A percentile compares a stretch with the other conserved stretches of the same genome.
phyloP scores from a whole-genome alignment of 2,329 filamentous ascomycete species.

The Trichophyton mentagrophytes region DNA sequence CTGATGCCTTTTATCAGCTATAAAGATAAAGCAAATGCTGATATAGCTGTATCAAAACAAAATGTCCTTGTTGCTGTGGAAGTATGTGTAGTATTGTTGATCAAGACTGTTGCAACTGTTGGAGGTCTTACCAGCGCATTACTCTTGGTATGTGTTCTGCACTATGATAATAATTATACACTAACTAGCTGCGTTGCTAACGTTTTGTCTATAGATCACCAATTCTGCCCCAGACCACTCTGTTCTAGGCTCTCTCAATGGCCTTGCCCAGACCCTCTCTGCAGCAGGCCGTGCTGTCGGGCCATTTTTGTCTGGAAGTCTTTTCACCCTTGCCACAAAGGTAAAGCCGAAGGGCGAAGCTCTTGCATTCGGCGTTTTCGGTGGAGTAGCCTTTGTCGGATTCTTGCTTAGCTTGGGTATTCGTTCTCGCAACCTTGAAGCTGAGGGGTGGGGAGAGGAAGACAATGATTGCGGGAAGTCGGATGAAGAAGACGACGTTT shows the following conservation, averaged over 20 bases:
- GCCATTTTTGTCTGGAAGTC: slow-evolving; percentile 71
- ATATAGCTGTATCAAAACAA: slow-evolving; percentile 47
- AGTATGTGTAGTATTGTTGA: slow-evolving; percentile 62
- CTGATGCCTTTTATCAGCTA: slow-evolving; percentile 87
- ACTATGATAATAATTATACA: neutral
- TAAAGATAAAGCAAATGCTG: slow-evolving; percentile 43
- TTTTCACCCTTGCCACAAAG: slow-evolving; percentile 67
- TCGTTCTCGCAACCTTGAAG: slow-evolving; percentile 47
- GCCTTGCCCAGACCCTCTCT: slow-evolving; percentile 83
- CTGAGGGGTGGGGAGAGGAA: slow-evolving; percentile 40
- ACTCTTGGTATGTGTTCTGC: slow-evolving; percentile 51
- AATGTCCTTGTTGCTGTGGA: slow-evolving; percentile 65
- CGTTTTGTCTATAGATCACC: slow-evolving; percentile 52
- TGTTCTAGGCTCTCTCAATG: slow-evolving; percentile 80
- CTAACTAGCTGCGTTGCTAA: neutral
- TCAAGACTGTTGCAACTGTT: slow-evolving; percentile 84
- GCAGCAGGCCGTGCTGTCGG: slow-evolving; percentile 80
- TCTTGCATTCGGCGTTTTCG: slow-evolving; percentile 77
- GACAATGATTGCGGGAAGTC: slow-evolving; percentile 32
- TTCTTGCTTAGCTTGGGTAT: slow-evolving; percentile 73
- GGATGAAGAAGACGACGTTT: slow-evolving; percentile 29
- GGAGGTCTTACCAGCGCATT: slow-evolving; percentile 82
- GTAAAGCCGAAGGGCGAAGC: slow-evolving; percentile 70
- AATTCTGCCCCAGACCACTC: slow-evolving; percentile 81
- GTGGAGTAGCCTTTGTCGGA: slow-evolving; percentile 65